A percentile compares a stretch with the other conserved stretches of the same genome.
Evolutionary conservation across 768 basidiomycete genomes (phyloP).

Genomic region (Agaricus blazei): DNA sequence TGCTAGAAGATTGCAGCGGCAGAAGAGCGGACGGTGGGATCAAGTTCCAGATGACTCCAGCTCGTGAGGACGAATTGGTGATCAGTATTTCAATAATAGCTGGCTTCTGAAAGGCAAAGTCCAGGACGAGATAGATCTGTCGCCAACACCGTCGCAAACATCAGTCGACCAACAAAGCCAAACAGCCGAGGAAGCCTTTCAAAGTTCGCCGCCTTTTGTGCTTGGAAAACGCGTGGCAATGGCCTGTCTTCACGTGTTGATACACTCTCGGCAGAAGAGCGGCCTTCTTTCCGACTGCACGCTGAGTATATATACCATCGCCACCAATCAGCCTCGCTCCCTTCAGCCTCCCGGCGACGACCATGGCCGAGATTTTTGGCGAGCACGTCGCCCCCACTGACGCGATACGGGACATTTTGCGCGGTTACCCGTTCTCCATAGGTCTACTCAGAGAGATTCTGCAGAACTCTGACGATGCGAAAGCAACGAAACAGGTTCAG

Average conservation of each 20-base stretch:
- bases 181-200: no score
- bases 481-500: conserved; percentile 27
- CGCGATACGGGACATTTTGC: conserved; percentile 25
- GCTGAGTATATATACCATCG: not conserved
- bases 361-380: conserved; percentile 15
- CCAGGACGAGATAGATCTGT: not conserved
- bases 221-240: no score
- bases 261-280: no score
- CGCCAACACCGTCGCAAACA: not conserved
- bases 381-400: conserved; percentile 17
- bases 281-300: not conserved
- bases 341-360: not conserved
- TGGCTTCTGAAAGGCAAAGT: no score
- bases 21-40: not conserved
- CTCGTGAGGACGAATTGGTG: no score
- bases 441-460: conserved; percentile 34
- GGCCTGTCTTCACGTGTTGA: no score
- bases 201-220: no score
- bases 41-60: conserved; percentile 1
- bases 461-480: conserved; percentile 38
- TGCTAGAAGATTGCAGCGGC: not conserved
- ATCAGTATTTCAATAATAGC: no score
- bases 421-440: conserved; percentile 32
- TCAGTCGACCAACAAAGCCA: no score
- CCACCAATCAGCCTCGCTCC: not conserved